A percentile compares a stretch with the other conserved stretches of the same genome.
Evolutionary conservation across 2,329 filamentous ascomycete genomes (phyloP).

Genomic region (Cladophialophora immunda): DNA sequence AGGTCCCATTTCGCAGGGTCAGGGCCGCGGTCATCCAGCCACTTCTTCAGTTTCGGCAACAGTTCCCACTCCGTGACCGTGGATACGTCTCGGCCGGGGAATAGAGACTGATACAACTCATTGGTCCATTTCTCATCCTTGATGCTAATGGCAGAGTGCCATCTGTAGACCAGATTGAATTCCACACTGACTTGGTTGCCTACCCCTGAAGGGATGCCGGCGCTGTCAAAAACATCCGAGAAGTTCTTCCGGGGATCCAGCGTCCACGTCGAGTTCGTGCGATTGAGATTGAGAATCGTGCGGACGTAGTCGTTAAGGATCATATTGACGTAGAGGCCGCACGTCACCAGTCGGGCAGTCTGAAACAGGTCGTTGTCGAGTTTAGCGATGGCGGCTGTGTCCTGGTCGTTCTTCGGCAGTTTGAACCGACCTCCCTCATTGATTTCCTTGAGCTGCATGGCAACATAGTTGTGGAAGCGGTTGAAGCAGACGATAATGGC

Average conservation of each 20-base stretch:
- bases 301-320: conserved; percentile 43
- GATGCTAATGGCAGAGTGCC: conserved; percentile 80
- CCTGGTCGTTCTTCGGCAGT: conserved; percentile 31
- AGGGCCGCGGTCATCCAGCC: conserved; percentile 66
- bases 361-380: conserved; percentile 66
- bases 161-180: conserved; percentile 88
- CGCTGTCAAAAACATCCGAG: conserved; percentile 42
- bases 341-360: conserved; percentile 57
- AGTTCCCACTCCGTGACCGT: conserved; percentile 69
- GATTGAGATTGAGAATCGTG: conserved; percentile 43
- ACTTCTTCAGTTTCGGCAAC: conserved; percentile 68
- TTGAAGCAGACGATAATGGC: conserved; percentile 70
- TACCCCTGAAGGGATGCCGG: conserved; percentile 72
- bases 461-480: conserved; percentile 72
- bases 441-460: conserved; percentile 66
- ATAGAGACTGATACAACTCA: conserved; percentile 69
- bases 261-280: conserved; percentile 41
- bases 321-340: conserved; percentile 43
- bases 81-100: conserved; percentile 62
- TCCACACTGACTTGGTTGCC: conserved; percentile 87
- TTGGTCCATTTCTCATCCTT: conserved; percentile 84
- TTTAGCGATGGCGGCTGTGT: conserved; percentile 52
- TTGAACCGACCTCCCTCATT: conserved; percentile 68
- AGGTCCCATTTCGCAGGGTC: conserved; percentile 77
- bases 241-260: conserved; percentile 42